phyloP scores from a whole-genome alignment of 306 rosid genomes.

The Quillaja saponaria region DNA sequence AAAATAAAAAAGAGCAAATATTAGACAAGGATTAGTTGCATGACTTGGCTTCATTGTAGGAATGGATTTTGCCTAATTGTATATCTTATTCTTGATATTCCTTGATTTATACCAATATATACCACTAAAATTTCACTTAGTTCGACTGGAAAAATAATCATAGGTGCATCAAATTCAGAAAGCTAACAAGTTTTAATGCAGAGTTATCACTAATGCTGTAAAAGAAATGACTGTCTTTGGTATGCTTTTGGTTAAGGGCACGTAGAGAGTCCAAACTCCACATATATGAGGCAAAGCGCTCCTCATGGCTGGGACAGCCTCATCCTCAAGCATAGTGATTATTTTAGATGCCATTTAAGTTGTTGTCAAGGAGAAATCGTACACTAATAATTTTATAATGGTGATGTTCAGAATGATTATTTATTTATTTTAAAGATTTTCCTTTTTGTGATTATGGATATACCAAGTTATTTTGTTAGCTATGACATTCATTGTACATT shows the following conservation, averaged over 20 bases:
- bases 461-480: too few species aligned
- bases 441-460: too few species aligned
- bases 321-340: not conserved
- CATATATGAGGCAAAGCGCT: not conserved
- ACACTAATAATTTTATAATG: too few species aligned
- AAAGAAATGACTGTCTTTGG: conserved; percentile 21
- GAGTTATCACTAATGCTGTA: conserved; percentile 8
- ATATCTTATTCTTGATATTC: not conserved
- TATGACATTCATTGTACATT: too few species aligned
- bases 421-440: too few species aligned
- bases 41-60: too few species aligned
- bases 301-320: too few species aligned
- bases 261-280: not conserved
- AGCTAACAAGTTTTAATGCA: conserved; percentile 16
- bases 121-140: not conserved
- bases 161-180: conserved; percentile 33
- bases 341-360: not conserved
- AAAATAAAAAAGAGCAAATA: too few species aligned
- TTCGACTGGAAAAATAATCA: conserved; percentile 19
- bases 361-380: too few species aligned
- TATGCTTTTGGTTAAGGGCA: conserved; percentile 7
- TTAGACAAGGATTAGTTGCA: not conserved
- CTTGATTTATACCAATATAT: not conserved
- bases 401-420: not conserved
- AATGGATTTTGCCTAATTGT: too few species aligned